Evolutionary conservation across 176 grass and related monocot genomes (phyloP).

Genomic region (Sorghum bicolor): DNA sequence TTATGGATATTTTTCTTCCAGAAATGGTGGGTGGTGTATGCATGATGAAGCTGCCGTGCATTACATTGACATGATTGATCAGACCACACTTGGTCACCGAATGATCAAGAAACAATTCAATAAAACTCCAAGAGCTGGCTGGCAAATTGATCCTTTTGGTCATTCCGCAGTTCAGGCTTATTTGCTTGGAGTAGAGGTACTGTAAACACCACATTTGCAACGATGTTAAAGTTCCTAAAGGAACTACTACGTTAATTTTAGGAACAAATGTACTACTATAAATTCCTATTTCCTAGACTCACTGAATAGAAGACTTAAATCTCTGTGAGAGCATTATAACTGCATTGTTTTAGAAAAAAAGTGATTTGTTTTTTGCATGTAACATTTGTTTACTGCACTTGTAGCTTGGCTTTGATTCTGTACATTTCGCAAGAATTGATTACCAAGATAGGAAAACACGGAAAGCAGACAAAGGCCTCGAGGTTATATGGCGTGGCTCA

Average conservation of each 20-base stretch:
- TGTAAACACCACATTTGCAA: constrained; percentile 27
- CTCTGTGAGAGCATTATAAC: neutral
- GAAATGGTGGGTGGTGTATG: constrained; percentile 99
- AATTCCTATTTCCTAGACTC: neutral
- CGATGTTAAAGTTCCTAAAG: neutral
- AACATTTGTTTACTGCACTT: constrained; percentile 22
- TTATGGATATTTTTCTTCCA: constrained; percentile 26
- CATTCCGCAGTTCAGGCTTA: constrained; percentile 90
- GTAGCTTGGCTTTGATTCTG: constrained; percentile 85
- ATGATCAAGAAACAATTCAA: constrained; percentile 82
- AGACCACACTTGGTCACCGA: constrained; percentile 87
- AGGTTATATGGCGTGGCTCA: constrained; percentile 93
- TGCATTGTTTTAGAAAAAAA: neutral
- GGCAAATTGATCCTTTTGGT: constrained; percentile 98
- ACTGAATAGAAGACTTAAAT: constrained; percentile 6
- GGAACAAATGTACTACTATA: neutral
- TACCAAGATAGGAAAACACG: constrained; percentile 80
- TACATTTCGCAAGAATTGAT: constrained; percentile 97
- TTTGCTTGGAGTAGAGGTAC: constrained; percentile 84
- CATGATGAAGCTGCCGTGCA: constrained; percentile 91
- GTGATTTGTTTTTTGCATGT: neutral
- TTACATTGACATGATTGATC: constrained; percentile 99
- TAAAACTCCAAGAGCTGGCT: constrained; percentile 76
- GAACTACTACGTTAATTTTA: neutral
- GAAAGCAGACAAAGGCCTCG: constrained; percentile 69